A percentile compares a stretch with the other conserved stretches of the same genome.
phyloP scores from a whole-genome alignment of 495 filamentous ascomycete species.

The Neurospora discreta region DNA sequence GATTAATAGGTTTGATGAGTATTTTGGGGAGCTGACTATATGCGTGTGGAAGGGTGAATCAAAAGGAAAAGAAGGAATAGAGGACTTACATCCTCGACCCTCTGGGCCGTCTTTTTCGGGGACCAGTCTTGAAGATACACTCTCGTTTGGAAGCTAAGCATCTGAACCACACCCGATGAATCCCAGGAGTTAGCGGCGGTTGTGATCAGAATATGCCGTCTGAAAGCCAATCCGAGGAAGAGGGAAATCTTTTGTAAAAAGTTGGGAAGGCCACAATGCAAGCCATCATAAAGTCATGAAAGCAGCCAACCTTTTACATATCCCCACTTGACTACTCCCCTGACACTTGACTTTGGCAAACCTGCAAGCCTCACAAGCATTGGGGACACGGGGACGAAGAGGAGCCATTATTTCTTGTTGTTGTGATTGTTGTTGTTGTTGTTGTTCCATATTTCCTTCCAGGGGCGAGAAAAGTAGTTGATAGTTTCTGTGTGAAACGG shows the following conservation, averaged over 20 bases:
- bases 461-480: background rate
- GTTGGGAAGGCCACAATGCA: background rate
- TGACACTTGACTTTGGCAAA: slow-evolving; percentile 36
- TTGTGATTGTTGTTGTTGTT: background rate
- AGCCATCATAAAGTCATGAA: background rate
- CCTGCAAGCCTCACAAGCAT: slow-evolving; percentile 38
- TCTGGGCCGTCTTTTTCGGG: slow-evolving; percentile 29
- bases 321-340: slow-evolving; percentile 26
- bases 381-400: slow-evolving; percentile 21
- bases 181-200: background rate
- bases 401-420: background rate
- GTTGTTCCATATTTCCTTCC: background rate
- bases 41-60: background rate
- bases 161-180: slow-evolving; percentile 12
- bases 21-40: background rate
- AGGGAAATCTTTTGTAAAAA: too few relatives aligned
- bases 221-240: background rate
- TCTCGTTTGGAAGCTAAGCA: slow-evolving; percentile 38
- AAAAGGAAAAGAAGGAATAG: background rate
- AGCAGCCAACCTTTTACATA: slow-evolving; percentile 33
- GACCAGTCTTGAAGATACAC: slow-evolving; percentile 36
- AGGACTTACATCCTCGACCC: slow-evolving; percentile 23
- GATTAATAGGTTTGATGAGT: background rate
- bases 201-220: background rate
- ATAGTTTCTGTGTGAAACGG: background rate